phyloP scores from a whole-genome alignment of 1,284 basidiomycete genomes.

The Polyporus tsugae region DNA sequence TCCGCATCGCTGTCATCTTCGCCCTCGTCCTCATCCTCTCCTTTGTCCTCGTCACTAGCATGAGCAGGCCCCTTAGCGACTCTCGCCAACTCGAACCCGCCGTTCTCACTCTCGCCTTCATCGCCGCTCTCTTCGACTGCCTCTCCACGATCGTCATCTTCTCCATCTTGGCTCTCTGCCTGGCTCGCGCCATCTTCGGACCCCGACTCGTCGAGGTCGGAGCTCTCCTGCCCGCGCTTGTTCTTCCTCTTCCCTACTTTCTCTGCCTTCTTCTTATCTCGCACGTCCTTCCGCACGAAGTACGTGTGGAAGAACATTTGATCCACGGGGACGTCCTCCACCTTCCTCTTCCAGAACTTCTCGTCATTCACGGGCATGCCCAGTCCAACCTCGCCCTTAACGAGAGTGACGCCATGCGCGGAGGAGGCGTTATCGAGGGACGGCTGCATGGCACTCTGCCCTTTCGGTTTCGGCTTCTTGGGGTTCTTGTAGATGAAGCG shows the following conservation, averaged over 20 bases:
- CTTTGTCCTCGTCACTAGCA: constrained; percentile 42
- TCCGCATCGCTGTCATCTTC: constrained; percentile 54
- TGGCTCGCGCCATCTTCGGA: constrained; percentile 43
- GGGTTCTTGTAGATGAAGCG: constrained; percentile 95
- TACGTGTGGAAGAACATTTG: constrained; percentile 81
- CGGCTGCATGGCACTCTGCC: constrained; percentile 96
- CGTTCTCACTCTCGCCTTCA: constrained; percentile 38
- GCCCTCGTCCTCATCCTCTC: constrained; percentile 46
- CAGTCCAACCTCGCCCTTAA: constrained; percentile 68
- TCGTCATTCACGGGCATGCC: constrained; percentile 78
- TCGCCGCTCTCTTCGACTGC: constrained; percentile 41
- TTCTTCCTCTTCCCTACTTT: constrained; percentile 56
- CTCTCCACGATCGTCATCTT: constrained; percentile 33
- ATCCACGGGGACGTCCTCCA: constrained; percentile 86
- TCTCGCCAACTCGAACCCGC: constrained; percentile 45
- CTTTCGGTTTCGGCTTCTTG: constrained; percentile 82
- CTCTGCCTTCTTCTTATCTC: constrained; percentile 55
- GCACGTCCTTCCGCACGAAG: constrained; percentile 69
- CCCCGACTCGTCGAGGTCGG: constrained; percentile 29
- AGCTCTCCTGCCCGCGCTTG: constrained; percentile 41
- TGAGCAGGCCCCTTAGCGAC: constrained; percentile 52
- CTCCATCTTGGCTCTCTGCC: constrained; percentile 44
- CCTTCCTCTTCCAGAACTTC: constrained; percentile 79
- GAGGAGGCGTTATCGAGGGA: constrained; percentile 68
- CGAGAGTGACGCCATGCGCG: constrained; percentile 73